Base-by-base conservation (phyloP, 2,329 filamentous ascomycete species). In the Teratosphaeria destructans region DNA sequence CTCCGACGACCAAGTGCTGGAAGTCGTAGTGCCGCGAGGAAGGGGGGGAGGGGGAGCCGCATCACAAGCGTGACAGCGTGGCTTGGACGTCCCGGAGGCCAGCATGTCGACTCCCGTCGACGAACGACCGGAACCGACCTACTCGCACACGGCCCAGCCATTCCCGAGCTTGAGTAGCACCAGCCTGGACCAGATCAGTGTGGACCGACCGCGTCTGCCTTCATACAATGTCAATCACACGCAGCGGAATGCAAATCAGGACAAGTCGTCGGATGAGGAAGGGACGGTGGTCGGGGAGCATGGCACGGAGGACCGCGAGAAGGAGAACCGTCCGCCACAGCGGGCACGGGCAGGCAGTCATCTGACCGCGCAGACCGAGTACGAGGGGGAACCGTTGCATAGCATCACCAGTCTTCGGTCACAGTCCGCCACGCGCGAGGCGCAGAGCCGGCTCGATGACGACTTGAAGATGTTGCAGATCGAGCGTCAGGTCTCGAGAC, bases 381-480 rank as follows among this genome's bases (percentile, higher is more conserved):
- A 64, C 57, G 66, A 70, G 54, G 64, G 68, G 64, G 59, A 70
- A 68, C 64, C 66, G 62, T 60, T 70, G 57, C 19, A 49, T 19
- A n/a, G n/a, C 16, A 11, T 49, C 16, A 66, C 56, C 52, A 52
- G 47, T 7, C 69, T 68, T 66, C 66, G 53, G 49, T 85, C 84
- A 0, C 79, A 82, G 1, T 83, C 82, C 0, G 77, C 80, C 60
- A 78, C 76, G 16, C 78, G 85, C 47, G 85, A 87, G 70, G 78
- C 85, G 66, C 79, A 81, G 5, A 78, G 79, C 61, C 77, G 84
- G 54, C 73, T 88, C 34, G 81, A 86, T 59, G 86, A 89, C 71
- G 85, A 89, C 61, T 73, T 89, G 57, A 78, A 82, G 52, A 75
- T 89, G 69, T 76, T 88, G 54, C 81, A 85, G 64, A 82, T 85